phyloP scores from a whole-genome alignment of 2,329 filamentous ascomycete species.

The Fusarium sp. region DNA sequence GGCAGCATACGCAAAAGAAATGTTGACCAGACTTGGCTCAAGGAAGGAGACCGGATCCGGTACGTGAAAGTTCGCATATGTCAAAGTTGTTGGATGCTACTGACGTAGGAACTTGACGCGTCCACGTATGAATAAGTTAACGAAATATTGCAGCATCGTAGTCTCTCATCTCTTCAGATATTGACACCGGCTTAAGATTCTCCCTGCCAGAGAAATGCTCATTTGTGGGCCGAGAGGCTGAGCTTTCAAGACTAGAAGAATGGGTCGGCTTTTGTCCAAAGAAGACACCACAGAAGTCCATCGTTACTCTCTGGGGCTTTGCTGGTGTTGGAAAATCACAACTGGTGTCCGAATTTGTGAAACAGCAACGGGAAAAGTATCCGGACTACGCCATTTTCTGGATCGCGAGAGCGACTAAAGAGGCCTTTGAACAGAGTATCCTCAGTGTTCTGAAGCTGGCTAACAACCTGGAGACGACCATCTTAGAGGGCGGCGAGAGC shows the following conservation, averaged over 20 bases:
- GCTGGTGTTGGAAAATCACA: not conserved
- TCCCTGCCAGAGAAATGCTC: not conserved
- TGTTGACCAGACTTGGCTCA: not conserved
- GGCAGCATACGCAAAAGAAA: not conserved
- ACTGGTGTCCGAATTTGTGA: not conserved
- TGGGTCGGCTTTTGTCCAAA: not conserved
- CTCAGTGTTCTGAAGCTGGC: not conserved
- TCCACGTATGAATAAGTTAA: not conserved
- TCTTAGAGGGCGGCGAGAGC: not conserved
- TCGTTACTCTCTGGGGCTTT: not conserved
- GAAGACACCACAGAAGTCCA: not conserved
- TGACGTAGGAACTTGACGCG: not conserved
- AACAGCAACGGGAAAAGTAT: not conserved
- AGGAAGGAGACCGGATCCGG: not conserved
- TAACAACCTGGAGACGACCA: not conserved
- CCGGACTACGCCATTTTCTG: not conserved
- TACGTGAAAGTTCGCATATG: not conserved
- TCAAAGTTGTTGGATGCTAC: not conserved
- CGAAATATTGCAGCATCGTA: not conserved
- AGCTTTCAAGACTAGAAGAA: not conserved
- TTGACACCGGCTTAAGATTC: not conserved
- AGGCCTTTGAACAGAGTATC: not conserved
- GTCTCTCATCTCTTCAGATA: not conserved
- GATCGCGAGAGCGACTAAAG: not conserved
- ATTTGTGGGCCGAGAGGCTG: not conserved